Base-by-base conservation (phyloP, 345 rosid genomes). In the Isatis tinctoria region DNA sequence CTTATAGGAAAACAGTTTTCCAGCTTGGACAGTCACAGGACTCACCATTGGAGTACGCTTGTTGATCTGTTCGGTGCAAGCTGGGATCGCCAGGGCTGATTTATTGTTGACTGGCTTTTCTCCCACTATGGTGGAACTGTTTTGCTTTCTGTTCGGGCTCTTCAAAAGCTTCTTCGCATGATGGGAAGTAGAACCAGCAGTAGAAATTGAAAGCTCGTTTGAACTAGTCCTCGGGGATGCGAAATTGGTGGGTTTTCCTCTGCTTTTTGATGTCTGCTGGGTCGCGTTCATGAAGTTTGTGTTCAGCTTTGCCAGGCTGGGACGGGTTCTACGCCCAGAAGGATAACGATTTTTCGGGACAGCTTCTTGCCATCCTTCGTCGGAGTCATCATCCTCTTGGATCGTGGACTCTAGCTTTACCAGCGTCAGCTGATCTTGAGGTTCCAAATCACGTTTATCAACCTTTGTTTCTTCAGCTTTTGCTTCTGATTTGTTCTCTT, bases 331-430 rank as follows among this genome's bases (percentile, higher is more conserved):
- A 69, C 96, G 92, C 78, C 80, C 81, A 53, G 92, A 67, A 52
- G 85, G 95, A 69, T 88, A 81, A 43, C 97, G 97, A 20, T 90
- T 81, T 85, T 88, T 95, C 2, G 96, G 91, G 60, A 88, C 92
- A 76, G 99, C 97, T 89, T 95, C 97, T 83, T 95, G 97, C 99
- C 99, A 95, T 74, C 99, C 99, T 85, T 95, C 97, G 78, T 95
- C 93, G 8, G 91, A 84, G 47, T 71, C 82, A 54, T 87, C 90
- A 44, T 90, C 92, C 49, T 85, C 89, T 39, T 72, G 87, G 37
- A 52, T 64, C 0, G 60, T 60, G 64, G 82, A 74, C 48, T 83
- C 86, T 57, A 26, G 70, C 54, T 67, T 78, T 45, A 72, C 79
- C 71, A 71, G 24, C 26, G 65, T 33, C 18, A 67, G 51, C 62